Percentiles rank a stretch among this genome's conserved stretches.
These are phyloP conservation scores for Bullera alba DNA, from an alignment of 768 basidiomycete species.

Conservation along the genomic window DNA sequence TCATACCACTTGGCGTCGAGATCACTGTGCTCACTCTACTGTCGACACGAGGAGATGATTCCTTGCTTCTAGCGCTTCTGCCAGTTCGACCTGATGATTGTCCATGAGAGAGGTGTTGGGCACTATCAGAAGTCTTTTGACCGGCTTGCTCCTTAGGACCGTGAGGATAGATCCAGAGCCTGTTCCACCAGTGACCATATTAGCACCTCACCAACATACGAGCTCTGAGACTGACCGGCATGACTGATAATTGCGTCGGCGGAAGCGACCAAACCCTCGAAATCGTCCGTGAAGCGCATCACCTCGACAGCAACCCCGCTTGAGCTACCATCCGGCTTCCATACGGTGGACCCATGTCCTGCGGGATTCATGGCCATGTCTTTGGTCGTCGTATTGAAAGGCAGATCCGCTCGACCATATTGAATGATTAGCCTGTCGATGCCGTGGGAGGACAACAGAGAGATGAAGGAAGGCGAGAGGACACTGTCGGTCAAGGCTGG, in stretches of 20 bases:
- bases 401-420: constrained; percentile 54
- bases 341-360: constrained; percentile 1
- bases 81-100: constrained; percentile 88
- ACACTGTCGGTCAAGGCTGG: constrained; percentile 61
- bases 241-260: constrained; percentile 85
- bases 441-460: constrained; percentile 53
- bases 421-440: constrained; percentile 65
- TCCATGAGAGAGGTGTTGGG: constrained; percentile 83
- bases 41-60: constrained; percentile 25
- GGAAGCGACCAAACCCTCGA: constrained; percentile 58
- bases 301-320: constrained; percentile 56
- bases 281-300: constrained; percentile 67
- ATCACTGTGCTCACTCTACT: constrained; percentile 30
- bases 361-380: background rate
- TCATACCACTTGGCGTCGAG: background rate
- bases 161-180: constrained; percentile 94
- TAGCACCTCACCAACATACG: background rate
- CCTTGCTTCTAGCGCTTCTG: constrained; percentile 53
- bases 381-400: background rate
- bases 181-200: constrained; percentile 43
- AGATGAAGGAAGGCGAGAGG: constrained; percentile 57
- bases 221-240: constrained; percentile 60
- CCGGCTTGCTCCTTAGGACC: constrained; percentile 57
- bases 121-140: constrained; percentile 73
- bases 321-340: background rate